Evolutionary conservation across 148 eudicot genomes (phyloP).

Genomic region (Rhododendron ferrugineum): DNA sequence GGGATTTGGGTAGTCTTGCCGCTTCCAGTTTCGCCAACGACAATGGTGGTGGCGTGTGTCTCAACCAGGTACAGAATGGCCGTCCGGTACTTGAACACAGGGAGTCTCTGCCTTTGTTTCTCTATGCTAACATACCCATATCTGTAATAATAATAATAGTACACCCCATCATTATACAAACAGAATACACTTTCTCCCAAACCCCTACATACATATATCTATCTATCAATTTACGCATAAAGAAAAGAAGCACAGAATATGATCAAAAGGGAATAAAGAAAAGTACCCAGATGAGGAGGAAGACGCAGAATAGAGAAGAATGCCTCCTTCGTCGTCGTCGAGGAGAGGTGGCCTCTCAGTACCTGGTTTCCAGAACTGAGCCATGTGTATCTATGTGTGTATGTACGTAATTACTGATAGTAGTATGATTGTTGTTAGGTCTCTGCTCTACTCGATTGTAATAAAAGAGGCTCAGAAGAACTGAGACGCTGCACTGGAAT

Average conservation of each 20-base stretch:
- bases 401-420: no score
- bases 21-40: constrained; percentile 94
- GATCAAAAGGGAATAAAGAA: background rate
- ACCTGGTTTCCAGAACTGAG: constrained; percentile 95
- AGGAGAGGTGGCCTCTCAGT: constrained; percentile 76
- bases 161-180: background rate
- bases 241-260: background rate
- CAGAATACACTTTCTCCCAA: background rate
- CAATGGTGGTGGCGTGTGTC: constrained; percentile 66
- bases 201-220: background rate
- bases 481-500: background rate
- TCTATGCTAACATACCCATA: constrained; percentile 58
- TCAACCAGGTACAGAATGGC: constrained; percentile 80
- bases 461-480: background rate
- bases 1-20: constrained; percentile 98
- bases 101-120: constrained; percentile 74
- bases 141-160: constrained; percentile 9
- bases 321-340: constrained; percentile 89
- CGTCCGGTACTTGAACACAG: constrained; percentile 62
- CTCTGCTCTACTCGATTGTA: no score
- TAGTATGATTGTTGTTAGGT: background rate
- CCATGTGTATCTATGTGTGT: constrained; percentile 27
- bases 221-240: background rate
- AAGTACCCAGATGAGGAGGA: constrained; percentile 45
- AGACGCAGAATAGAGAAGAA: constrained; percentile 52